A percentile compares a stretch with the other conserved stretches of the same genome.
phyloP scores from a whole-genome alignment of 495 filamentous ascomycete species.

The Cercophora samala region DNA sequence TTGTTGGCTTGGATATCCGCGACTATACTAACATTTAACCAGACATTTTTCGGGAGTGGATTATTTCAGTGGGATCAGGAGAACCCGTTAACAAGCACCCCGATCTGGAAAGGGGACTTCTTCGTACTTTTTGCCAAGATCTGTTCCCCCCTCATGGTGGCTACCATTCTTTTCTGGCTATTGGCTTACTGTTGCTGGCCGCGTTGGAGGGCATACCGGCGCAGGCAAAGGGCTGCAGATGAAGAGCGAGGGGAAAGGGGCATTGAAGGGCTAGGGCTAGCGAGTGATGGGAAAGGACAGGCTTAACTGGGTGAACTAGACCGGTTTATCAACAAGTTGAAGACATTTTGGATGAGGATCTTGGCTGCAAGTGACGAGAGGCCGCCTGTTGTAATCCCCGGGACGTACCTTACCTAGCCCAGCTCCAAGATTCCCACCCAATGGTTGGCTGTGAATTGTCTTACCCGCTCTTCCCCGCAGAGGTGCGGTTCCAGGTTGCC shows the following conservation, averaged over 20 bases:
- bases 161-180: neutral
- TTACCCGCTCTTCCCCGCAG: no score
- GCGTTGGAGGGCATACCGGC: neutral
- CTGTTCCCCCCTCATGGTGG: neutral
- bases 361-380: no score
- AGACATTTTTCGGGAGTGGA: conserved; percentile 5
- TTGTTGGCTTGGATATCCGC: neutral
- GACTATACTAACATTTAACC: neutral
- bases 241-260: neutral
- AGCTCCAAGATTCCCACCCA: no score
- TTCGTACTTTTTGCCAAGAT: neutral
- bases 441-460: no score
- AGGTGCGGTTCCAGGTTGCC: no score
- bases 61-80: conserved; percentile 1
- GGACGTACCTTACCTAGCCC: no score
- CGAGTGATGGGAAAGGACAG: no score
- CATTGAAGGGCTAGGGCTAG: neutral
- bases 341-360: no score
- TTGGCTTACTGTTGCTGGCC: neutral
- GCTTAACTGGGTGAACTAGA: no score
- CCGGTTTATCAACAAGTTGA: no score
- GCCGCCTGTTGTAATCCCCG: no score
- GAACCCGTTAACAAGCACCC: neutral
- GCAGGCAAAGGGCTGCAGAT: neutral
- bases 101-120: conserved; percentile 1